These are phyloP conservation scores for Dioscorea cayenensis DNA, from an alignment of 116 monocot genomes.

Conservation along the genomic window DNA sequence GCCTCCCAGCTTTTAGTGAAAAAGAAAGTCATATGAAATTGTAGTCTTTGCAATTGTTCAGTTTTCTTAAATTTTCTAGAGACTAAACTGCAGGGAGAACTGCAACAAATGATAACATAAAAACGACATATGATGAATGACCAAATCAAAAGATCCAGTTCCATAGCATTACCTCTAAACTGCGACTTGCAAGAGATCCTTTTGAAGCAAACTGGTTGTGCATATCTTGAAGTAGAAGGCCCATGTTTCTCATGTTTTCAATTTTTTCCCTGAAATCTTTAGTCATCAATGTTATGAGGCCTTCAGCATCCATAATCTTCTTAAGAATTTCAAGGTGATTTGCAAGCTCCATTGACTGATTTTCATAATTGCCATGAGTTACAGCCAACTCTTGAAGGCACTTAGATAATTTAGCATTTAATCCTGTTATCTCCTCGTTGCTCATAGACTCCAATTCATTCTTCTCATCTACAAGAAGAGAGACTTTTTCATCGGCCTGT, in stretches of 20 bases:
- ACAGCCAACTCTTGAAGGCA: constrained; percentile 56
- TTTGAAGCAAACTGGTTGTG: constrained; percentile 39
- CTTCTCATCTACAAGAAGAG: constrained; percentile 49
- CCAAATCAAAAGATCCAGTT: neutral
- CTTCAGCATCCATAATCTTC: constrained; percentile 47
- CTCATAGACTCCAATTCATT: constrained; percentile 35
- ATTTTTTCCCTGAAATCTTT: constrained; percentile 52
- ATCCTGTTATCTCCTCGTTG: constrained; percentile 34
- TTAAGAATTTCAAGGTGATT: constrained; percentile 42
- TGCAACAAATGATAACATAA: neutral
- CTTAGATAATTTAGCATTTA: constrained; percentile 56
- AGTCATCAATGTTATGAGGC: constrained; percentile 32
- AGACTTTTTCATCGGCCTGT: constrained; percentile 35
- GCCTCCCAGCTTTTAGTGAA: too few species aligned
- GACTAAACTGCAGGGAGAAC: neutral
- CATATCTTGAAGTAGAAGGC: constrained; percentile 53
- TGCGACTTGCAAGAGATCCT: constrained; percentile 20
- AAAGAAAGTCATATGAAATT: too few species aligned
- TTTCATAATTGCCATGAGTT: constrained; percentile 36
- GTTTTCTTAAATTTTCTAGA: too few species aligned
- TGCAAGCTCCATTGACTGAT: constrained; percentile 34
- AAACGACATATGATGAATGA: neutral
- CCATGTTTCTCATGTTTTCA: constrained; percentile 39
- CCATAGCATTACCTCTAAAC: constrained; percentile 40
- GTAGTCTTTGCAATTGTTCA: too few species aligned